A percentile compares a stretch with the other conserved stretches of the same genome.
Evolutionary conservation across 2,329 filamentous ascomycete species (phyloP).

Genomic region (Neofusicoccum sp.): DNA sequence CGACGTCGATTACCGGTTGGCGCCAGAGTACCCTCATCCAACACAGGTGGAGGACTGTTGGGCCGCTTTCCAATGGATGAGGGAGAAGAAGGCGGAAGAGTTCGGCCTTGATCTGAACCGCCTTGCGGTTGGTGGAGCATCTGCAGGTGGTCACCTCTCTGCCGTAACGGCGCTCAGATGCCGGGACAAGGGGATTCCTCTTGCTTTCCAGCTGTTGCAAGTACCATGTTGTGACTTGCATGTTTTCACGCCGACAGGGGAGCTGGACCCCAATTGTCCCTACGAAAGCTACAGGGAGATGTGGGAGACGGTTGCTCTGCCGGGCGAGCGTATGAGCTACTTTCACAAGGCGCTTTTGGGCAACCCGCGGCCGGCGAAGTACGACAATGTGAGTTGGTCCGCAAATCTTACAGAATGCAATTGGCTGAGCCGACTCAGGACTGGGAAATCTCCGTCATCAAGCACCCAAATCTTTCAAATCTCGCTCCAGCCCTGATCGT

Average conservation of each 20-base stretch:
- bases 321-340: slow-evolving; percentile 39
- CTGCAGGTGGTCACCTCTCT: slow-evolving; percentile 41
- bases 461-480: slow-evolving; percentile 34
- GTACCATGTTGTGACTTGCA: slow-evolving; percentile 40
- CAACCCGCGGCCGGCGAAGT: slow-evolving; percentile 34
- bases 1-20: slow-evolving; percentile 36
- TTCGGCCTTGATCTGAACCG: slow-evolving; percentile 3
- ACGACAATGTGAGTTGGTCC: slow-evolving; percentile 31
- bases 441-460: slow-evolving; percentile 45
- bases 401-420: not conserved
- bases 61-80: slow-evolving; percentile 31
- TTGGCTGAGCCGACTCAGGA: slow-evolving; percentile 26
- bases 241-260: slow-evolving; percentile 35
- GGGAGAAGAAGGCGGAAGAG: slow-evolving; percentile 10
- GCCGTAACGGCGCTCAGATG: slow-evolving; percentile 41
- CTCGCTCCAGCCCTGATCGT: slow-evolving; percentile 41
- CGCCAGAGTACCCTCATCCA: slow-evolving; percentile 34
- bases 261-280: slow-evolving; percentile 36
- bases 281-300: slow-evolving; percentile 32
- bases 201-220: slow-evolving; percentile 38
- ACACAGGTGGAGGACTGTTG: slow-evolving; percentile 36
- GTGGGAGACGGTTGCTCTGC: slow-evolving; percentile 33
- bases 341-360: slow-evolving; percentile 42
- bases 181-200: slow-evolving; percentile 36
- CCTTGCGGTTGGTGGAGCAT: slow-evolving; percentile 38